These are phyloP conservation scores for Neonectria sp. DNA, from an alignment of 2,329 filamentous ascomycete species.

Conservation along the genomic window DNA sequence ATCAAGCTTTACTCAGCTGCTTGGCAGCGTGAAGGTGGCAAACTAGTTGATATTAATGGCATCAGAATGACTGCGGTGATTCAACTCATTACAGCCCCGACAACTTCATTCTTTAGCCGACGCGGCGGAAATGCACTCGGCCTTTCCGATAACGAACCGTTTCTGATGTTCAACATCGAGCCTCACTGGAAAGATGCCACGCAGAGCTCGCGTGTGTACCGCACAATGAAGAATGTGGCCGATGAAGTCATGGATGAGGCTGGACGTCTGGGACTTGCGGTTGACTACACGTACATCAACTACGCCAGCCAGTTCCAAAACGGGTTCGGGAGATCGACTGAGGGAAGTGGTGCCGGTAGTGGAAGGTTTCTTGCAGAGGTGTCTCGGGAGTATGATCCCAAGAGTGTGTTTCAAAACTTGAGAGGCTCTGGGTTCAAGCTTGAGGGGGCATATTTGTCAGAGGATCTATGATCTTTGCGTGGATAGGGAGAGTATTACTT, in stretches of 20 bases:
- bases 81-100: neutral
- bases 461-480: neutral
- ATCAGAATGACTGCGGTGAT: neutral
- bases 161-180: slow-evolving; percentile 5
- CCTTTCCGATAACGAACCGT: neutral
- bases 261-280: neutral
- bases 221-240: neutral
- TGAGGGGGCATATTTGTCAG: neutral
- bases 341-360: neutral
- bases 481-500: neutral
- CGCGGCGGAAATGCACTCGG: slow-evolving; percentile 5
- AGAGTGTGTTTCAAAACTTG: slow-evolving; percentile 13
- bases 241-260: slow-evolving; percentile 4
- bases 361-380: neutral
- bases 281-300: slow-evolving; percentile 8
- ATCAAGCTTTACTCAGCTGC: slow-evolving; percentile 3
- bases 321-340: neutral
- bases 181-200: slow-evolving; percentile 3
- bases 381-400: neutral
- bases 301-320: slow-evolving; percentile 5
- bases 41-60: neutral
- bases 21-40: neutral
- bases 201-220: neutral
- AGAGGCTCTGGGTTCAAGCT: slow-evolving; percentile 19
- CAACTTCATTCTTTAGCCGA: neutral